These are phyloP conservation scores for Axilococcus clingmanii DNA, from an alignment of 139 green algal species.

Conservation along the genomic window DNA sequence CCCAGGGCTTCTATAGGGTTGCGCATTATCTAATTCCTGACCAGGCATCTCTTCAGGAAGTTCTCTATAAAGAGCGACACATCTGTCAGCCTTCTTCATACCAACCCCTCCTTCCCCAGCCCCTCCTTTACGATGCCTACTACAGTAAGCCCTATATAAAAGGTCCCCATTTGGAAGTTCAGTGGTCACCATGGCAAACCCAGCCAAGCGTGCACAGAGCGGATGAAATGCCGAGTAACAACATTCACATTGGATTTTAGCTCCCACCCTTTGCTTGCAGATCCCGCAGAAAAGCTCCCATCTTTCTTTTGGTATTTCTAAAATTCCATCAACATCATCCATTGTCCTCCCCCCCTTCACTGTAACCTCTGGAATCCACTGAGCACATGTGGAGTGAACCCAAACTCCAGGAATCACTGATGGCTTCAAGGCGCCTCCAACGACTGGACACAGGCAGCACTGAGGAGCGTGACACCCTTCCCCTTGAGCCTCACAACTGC, in stretches of 20 bases:
- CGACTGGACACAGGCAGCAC: slow-evolving; percentile 85
- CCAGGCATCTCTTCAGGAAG: too few relatives aligned
- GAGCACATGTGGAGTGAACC: slow-evolving; percentile 76
- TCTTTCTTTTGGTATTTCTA: slow-evolving; percentile 69
- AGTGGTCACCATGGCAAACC: slow-evolving; percentile 74
- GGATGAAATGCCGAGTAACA: slow-evolving; percentile 88
- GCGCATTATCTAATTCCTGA: too few relatives aligned
- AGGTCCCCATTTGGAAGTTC: slow-evolving; percentile 26
- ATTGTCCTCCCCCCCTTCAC: slow-evolving; percentile 37
- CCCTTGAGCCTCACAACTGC: slow-evolving; percentile 51
- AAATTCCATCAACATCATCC: slow-evolving; percentile 73
- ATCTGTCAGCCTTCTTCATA: slow-evolving; percentile 19
- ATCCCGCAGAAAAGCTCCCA: slow-evolving; percentile 83
- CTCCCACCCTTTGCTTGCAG: slow-evolving; percentile 77
- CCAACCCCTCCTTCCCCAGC: slow-evolving; percentile 30
- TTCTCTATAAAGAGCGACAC: slow-evolving; percentile 1
- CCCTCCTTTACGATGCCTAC: slow-evolving; percentile 53
- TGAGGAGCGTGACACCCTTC: slow-evolving; percentile 32
- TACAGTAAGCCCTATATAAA: slow-evolving; percentile 58
- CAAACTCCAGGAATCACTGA: slow-evolving; percentile 64
- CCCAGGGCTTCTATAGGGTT: too few relatives aligned
- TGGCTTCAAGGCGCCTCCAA: slow-evolving; percentile 81
- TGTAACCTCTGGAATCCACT: slow-evolving; percentile 68
- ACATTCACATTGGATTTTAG: slow-evolving; percentile 82
- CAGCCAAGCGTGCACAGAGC: slow-evolving; percentile 72